Conservation (phyloP, 352 stramenopile species). For the Globisporangium okanoganense region DNA sequence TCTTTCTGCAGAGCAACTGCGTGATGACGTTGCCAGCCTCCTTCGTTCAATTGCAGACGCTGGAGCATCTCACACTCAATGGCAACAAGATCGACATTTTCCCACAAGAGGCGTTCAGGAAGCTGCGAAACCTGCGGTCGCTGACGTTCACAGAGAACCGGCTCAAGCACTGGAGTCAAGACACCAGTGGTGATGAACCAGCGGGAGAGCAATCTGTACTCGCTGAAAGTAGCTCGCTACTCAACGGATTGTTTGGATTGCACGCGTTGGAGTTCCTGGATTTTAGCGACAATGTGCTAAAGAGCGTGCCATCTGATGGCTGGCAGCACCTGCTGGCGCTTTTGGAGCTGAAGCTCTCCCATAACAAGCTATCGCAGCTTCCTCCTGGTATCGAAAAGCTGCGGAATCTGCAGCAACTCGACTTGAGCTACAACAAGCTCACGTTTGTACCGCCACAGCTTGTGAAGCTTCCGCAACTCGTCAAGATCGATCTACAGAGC, state of each 20-base stretch:
- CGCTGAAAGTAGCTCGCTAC: background rate
- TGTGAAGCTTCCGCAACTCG: slow-evolving; percentile 17
- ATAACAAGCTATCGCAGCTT: slow-evolving; percentile 38
- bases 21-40: slow-evolving; percentile 39
- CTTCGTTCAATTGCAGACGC: slow-evolving; percentile 28
- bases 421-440: slow-evolving; percentile 45
- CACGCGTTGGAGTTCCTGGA: slow-evolving; percentile 32
- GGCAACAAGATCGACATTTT: slow-evolving; percentile 49
- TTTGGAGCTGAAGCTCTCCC: slow-evolving; percentile 36
- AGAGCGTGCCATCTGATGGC: slow-evolving; percentile 19
- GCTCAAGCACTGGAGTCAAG: slow-evolving; percentile 30
- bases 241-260: slow-evolving; percentile 27
- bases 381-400: slow-evolving; percentile 23
- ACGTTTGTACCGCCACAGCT: slow-evolving; percentile 21
- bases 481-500: slow-evolving; percentile 26
- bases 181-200: background rate
- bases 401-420: slow-evolving; percentile 29
- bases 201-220: slow-evolving; percentile 11
- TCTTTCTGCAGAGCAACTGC: slow-evolving; percentile 36
- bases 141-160: slow-evolving; percentile 46
- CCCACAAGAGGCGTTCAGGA: slow-evolving; percentile 18
- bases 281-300: slow-evolving; percentile 41
- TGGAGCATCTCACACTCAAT: slow-evolving; percentile 38
- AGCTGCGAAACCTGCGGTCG: slow-evolving; percentile 20
- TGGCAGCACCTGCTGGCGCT: slow-evolving; percentile 28